Evolutionary conservation across 495 filamentous ascomycete genomes (phyloP), one percentile per base, ranked within the genome.

Genomic region (Penicillium malachiteum): DNA sequence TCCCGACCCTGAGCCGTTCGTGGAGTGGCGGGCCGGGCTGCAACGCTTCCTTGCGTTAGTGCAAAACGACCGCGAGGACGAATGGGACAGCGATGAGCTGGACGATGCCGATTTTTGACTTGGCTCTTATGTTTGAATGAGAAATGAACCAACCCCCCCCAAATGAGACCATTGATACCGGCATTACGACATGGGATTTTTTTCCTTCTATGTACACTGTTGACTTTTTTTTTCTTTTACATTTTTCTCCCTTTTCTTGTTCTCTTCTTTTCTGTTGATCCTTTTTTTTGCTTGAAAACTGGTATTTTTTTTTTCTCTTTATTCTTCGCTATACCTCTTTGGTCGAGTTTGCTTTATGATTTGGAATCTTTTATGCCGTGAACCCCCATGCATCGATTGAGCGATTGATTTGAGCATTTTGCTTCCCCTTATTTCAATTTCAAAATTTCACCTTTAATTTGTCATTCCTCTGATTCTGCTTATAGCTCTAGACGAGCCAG

Each of bases 81-180:
- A 78, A 57, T 86, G 82, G 82, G 82, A 85, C 62, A 84, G 82
- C 52, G 82, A 85, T 63, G 82, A 84, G 63, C 52, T 85, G 48
- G 78, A 80, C 35, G 80, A 79, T 44, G 71, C 16, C 21, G 48
- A 50, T 64, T 44, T 76, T 70, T 37, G 74, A 64, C 12, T 37
- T 13, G 34, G 31, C 46, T 18, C 37, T 49, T 16, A 49, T 38
- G 46, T 49, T 49, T 49, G 31, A 31, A 49, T 49, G 46, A 43
- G 44, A 49, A 41, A 50, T 57, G 46, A 57, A 50, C 21, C 21
- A 26, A 26, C 21, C 21, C 35, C 38, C 39, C 35, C 38, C 39
- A 35, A 21, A 46, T 37, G 42, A 44, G 21, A 26, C 21, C 12
- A 39, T 41, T 45, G 50, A 52, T 17, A 16, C 40, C 16, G 13